Conservation (phyloP, 306 rosid species). For the Citrullus amarus region DNA sequence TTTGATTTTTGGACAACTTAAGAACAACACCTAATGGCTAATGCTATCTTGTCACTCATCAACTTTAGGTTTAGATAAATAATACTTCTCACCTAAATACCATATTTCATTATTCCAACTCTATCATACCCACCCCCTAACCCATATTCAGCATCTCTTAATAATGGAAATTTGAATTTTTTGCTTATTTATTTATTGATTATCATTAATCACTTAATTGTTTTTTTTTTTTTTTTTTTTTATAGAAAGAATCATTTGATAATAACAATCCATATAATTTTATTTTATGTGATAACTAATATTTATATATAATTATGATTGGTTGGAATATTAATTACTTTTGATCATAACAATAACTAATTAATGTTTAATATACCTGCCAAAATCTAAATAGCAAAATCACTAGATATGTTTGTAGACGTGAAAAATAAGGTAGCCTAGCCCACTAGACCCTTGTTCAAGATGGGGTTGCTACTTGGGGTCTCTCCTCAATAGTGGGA, state of each 20-base stretch:
- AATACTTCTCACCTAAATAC: not conserved
- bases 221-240: not conserved
- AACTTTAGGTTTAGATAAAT: not conserved
- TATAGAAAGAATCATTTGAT: not conserved
- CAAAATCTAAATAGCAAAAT: no score
- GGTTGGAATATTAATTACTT: no score
- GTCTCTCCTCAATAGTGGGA: no score
- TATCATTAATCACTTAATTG: not conserved
- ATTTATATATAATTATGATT: not conserved
- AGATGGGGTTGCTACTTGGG: no score
- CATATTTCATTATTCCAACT: not conserved
- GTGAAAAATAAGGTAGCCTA: no score
- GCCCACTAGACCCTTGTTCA: no score
- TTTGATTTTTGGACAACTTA: not conserved
- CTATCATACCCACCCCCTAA: not conserved
- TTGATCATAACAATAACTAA: no score
- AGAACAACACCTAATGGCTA: not conserved
- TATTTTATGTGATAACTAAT: not conserved
- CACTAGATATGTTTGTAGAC: no score
- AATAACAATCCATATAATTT: not conserved
- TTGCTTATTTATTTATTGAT: not conserved
- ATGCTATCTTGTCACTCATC: not conserved
- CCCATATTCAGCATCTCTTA: not conserved
- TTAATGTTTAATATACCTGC: no score
- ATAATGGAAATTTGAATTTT: not conserved